A percentile compares a stretch with the other conserved stretches of the same genome.
Conservation (phyloP, 805 yeast species). For the Myxozyma neotropica region DNA sequence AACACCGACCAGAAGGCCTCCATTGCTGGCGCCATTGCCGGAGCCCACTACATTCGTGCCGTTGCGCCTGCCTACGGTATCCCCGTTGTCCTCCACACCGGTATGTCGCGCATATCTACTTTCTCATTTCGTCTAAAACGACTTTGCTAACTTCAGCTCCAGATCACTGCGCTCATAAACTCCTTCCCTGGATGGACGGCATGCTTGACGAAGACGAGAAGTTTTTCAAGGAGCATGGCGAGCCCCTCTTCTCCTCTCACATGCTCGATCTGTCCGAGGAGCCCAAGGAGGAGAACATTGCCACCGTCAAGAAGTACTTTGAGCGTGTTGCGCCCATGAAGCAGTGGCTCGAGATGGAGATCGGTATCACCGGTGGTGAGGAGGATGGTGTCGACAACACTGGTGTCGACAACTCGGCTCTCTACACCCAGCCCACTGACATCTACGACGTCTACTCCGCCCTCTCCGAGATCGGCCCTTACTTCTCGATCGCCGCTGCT, state of each 20-base stretch:
- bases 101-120: neutral
- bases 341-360: slow-evolving; percentile 99
- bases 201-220: slow-evolving; percentile 96
- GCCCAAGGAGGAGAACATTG: slow-evolving; percentile 92
- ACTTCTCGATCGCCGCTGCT: slow-evolving; percentile 99
- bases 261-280: slow-evolving; percentile 98
- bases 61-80: slow-evolving; percentile 95
- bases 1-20: slow-evolving; percentile 94
- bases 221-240: slow-evolving; percentile 81
- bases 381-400: slow-evolving; percentile 99
- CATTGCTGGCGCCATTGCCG: slow-evolving; percentile 92
- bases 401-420: slow-evolving; percentile 78
- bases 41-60: slow-evolving; percentile 95
- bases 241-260: slow-evolving; percentile 97
- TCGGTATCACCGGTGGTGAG: slow-evolving; percentile 99
- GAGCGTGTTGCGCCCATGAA: slow-evolving; percentile 88
- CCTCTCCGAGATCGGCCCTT: slow-evolving; percentile 85
- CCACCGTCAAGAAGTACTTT: slow-evolving; percentile 92
- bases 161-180: slow-evolving; percentile 98
- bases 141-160: neutral
- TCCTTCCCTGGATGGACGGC: slow-evolving; percentile 98
- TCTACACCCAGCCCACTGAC: slow-evolving; percentile 95
- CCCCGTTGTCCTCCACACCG: slow-evolving; percentile 93
- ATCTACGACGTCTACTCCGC: slow-evolving; percentile 91
- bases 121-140: no score